phyloP scores from a whole-genome alignment of 768 basidiomycete genomes.

The Cystobasidiopsis lactophilus region DNA sequence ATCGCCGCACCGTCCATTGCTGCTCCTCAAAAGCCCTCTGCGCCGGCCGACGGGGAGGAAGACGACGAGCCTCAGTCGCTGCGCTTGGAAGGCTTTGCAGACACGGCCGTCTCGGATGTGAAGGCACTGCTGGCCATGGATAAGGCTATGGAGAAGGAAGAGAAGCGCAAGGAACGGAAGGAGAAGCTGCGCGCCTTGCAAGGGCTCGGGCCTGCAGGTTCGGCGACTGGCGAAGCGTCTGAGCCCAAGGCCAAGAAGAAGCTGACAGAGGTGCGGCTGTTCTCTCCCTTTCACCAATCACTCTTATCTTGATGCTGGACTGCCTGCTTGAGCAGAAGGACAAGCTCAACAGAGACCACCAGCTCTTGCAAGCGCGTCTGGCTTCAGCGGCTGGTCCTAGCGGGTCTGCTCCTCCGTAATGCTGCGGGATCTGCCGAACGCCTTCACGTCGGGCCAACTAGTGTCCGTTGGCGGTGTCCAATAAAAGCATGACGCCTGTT shows the following conservation, averaged over 20 bases:
- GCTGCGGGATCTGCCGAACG: too few species aligned
- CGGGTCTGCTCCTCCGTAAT: too few species aligned
- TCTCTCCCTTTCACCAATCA: neutral
- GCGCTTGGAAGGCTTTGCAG: neutral
- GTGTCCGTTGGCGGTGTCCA: too few species aligned
- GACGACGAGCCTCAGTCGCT: neutral
- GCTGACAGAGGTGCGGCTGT: neutral
- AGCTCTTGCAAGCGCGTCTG: neutral
- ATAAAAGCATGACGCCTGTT: too few species aligned
- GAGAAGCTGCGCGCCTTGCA: neutral
- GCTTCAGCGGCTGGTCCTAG: too few species aligned
- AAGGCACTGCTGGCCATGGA: neutral
- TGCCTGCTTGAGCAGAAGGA: neutral
- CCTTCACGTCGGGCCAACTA: too few species aligned
- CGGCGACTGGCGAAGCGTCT: neutral
- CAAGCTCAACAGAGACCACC: neutral
- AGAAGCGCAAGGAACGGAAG: conserved; percentile 1
- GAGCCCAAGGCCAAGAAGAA: neutral
- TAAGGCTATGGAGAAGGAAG: neutral
- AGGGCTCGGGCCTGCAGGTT: neutral
- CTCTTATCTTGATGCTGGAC: neutral
- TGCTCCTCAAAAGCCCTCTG: neutral
- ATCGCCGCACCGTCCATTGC: neutral
- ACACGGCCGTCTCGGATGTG: neutral
- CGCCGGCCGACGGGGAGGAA: neutral